These are phyloP conservation scores for Aspergillaceae sp. DNA, from an alignment of 2,329 filamentous ascomycete species.

Conservation along the genomic window DNA sequence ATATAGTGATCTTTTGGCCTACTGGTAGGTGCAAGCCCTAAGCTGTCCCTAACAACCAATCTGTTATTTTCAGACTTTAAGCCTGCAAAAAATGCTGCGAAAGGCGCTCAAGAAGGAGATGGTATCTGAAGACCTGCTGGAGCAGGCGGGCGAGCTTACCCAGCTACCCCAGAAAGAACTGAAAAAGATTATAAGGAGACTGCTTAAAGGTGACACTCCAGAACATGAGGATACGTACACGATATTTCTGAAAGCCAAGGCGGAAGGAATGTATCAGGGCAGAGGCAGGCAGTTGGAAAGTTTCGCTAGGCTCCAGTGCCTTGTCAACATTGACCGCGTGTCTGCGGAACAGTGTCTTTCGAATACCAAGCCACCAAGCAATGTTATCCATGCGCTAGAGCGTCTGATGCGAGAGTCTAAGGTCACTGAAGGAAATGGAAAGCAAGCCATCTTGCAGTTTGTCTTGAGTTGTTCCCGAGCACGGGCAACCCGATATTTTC, in stretches of 20 bases:
- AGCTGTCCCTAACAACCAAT: no score
- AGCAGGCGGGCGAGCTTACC: neutral
- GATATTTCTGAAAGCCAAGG: constrained; percentile 1
- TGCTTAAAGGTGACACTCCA: neutral
- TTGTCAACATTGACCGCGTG: neutral
- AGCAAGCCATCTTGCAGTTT: neutral
- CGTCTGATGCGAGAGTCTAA: neutral
- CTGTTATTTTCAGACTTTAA: no score
- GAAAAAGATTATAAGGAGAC: neutral
- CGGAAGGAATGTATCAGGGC: constrained; percentile 1
- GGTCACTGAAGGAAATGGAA: neutral
- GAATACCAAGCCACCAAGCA: constrained; percentile 1
- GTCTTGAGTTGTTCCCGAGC: neutral
- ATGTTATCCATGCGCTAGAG: constrained; percentile 2
- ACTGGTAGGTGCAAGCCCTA: no score
- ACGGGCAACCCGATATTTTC: neutral
- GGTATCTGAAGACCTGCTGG: neutral
- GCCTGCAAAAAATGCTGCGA: neutral
- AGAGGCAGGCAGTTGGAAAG: neutral
- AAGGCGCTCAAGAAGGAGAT: constrained; percentile 1
- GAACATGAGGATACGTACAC: neutral
- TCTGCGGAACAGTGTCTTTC: neutral
- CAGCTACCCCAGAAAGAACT: constrained; percentile 1
- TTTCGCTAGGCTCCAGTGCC: neutral
- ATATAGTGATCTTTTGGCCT: no score